Evolutionary conservation across 495 filamentous ascomycete species (phyloP).

Genomic region (Astrothelium subdiscretum): DNA sequence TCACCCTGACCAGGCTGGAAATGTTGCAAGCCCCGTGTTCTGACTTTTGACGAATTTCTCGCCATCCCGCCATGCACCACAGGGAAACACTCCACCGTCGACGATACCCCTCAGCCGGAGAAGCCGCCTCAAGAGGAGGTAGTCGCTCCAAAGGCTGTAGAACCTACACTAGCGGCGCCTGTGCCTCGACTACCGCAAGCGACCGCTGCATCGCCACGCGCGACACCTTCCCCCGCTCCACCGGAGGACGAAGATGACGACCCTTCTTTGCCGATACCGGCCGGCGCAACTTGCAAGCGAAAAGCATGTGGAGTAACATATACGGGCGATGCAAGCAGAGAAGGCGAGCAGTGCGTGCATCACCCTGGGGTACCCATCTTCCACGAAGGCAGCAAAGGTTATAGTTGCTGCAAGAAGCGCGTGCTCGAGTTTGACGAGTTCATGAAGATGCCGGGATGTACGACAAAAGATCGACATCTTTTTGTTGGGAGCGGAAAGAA

Average conservation of each 20-base stretch:
- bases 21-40: constrained; percentile 95
- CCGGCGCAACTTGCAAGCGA: constrained; percentile 65
- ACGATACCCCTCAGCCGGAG: constrained; percentile 50
- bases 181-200: constrained; percentile 39
- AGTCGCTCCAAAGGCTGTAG: constrained; percentile 21
- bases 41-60: constrained; percentile 99
- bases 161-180: constrained; percentile 23
- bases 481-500: constrained; percentile 64
- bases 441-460: constrained; percentile 86
- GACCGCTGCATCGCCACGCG: constrained; percentile 35
- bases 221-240: constrained; percentile 49
- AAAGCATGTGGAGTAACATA: constrained; percentile 59
- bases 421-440: constrained; percentile 98
- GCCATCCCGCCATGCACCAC: constrained; percentile 86
- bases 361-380: constrained; percentile 85
- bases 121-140: constrained; percentile 33
- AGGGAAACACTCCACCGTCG: constrained; percentile 83
- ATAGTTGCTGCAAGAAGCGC: constrained; percentile 88
- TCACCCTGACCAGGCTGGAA: constrained; percentile 66
- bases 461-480: constrained; percentile 66
- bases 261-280: constrained; percentile 52
- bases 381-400: constrained; percentile 96
- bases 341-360: constrained; percentile 69
- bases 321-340: constrained; percentile 43
- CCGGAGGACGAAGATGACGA: constrained; percentile 82